Conservation (phyloP, 2,329 filamentous ascomycete species). For the Phialophora chinensis region DNA sequence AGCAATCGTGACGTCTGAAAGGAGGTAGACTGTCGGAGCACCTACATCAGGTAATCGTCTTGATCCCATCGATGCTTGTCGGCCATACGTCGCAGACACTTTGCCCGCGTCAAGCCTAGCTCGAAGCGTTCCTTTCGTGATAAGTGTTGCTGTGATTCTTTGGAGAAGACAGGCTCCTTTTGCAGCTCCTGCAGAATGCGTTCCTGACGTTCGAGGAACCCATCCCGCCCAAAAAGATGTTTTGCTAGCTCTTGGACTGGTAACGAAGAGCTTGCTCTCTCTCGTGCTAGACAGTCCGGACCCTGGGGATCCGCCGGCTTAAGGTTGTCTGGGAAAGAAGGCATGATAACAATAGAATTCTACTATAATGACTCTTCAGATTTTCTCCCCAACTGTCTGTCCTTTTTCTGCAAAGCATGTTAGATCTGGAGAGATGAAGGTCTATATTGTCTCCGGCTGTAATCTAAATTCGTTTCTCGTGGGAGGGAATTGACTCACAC, state of each 20-base stretch:
- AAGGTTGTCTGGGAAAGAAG: conserved; percentile 45
- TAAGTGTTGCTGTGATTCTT: conserved; percentile 56
- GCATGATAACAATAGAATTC: no score
- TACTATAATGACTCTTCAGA: no score
- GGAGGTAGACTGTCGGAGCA: conserved; percentile 51
- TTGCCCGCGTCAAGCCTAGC: conserved; percentile 47
- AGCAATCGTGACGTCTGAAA: no score
- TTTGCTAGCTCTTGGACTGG: conserved; percentile 52
- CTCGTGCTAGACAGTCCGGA: conserved; percentile 52
- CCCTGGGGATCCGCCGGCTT: conserved; percentile 54
- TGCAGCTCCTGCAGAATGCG: conserved; percentile 53
- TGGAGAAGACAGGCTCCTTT: conserved; percentile 55
- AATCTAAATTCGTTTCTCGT: no score
- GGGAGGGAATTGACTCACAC: no score
- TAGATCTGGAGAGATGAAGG: no score
- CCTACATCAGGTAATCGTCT: conserved; percentile 57
- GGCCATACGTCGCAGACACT: conserved; percentile 54
- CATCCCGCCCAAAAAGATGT: conserved; percentile 54
- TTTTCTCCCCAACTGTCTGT: no score
- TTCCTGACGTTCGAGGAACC: conserved; percentile 55
- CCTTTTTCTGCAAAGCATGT: no score
- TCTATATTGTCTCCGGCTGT: no score
- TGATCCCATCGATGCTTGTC: conserved; percentile 54
- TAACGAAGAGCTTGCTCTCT: conserved; percentile 53
- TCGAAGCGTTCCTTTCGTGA: conserved; percentile 29